A percentile compares a stretch with the other conserved stretches of the same genome.
These are phyloP conservation scores for Barnettozyma siamensis DNA, from an alignment of 805 yeast species.

Conservation along the genomic window DNA sequence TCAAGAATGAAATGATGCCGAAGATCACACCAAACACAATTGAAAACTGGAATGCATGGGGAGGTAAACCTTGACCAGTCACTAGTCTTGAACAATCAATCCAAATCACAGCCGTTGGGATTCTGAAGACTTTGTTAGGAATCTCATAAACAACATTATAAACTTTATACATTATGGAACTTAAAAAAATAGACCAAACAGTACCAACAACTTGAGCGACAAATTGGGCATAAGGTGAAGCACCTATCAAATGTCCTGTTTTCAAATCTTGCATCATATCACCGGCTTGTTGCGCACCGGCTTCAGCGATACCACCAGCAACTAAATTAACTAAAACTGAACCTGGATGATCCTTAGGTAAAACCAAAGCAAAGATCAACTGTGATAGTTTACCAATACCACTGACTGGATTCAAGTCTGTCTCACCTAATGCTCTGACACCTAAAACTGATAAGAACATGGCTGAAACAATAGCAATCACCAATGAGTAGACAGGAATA, in stretches of 20 bases:
- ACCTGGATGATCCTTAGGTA: constrained; percentile 72
- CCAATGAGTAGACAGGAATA: constrained; percentile 66
- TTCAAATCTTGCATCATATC: constrained; percentile 96
- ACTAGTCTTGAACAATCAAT: constrained; percentile 91
- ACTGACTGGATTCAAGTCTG: constrained; percentile 93
- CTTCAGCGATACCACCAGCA: constrained; percentile 97
- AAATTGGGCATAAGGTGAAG: constrained; percentile 90
- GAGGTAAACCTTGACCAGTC: constrained; percentile 87
- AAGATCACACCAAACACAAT: constrained; percentile 60
- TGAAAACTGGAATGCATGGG: constrained; percentile 58
- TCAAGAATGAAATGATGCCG: constrained; percentile 60
- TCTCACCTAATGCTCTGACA: constrained; percentile 92
- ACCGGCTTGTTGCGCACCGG: constrained; percentile 99
- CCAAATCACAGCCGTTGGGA: constrained; percentile 97
- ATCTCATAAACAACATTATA: constrained; percentile 80
- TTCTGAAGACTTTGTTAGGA: constrained; percentile 74
- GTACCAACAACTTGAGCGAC: constrained; percentile 88
- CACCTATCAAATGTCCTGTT: constrained; percentile 88
- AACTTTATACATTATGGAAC: constrained; percentile 75
- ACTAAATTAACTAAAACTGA: constrained; percentile 78
- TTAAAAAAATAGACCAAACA: constrained; percentile 70
- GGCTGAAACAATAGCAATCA: constrained; percentile 68
- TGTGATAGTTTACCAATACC: constrained; percentile 96
- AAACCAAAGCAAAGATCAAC: constrained; percentile 72
- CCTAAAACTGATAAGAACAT: constrained; percentile 78